These are phyloP conservation scores for Fusarium sp. DNA, from an alignment of 2,329 filamentous ascomycete genomes.

Conservation along the genomic window DNA sequence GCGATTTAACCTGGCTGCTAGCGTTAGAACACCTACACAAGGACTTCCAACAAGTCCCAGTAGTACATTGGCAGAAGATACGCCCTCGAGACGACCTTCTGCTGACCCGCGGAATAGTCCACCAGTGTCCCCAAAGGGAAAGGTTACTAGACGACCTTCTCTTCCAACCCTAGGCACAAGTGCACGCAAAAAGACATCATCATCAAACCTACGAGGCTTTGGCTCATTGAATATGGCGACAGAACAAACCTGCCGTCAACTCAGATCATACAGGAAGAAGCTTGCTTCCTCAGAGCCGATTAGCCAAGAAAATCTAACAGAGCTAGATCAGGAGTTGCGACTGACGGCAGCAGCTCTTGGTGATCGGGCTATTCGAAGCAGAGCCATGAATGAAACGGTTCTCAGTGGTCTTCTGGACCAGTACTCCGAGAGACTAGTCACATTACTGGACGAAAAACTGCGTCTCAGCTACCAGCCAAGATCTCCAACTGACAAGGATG, in stretches of 20 bases:
- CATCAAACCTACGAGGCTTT: constrained; percentile 61
- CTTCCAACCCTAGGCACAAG: constrained; percentile 61
- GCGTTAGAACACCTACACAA: constrained; percentile 53
- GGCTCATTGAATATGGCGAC: constrained; percentile 71
- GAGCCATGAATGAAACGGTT: constrained; percentile 67
- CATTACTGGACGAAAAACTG: constrained; percentile 78
- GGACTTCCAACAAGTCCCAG: constrained; percentile 57
- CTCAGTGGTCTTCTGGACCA: constrained; percentile 76
- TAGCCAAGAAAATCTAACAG: constrained; percentile 67
- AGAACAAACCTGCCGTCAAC: constrained; percentile 71
- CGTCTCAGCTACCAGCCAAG: constrained; percentile 57
- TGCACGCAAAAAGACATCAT: constrained; percentile 63
- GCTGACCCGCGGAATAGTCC: constrained; percentile 60
- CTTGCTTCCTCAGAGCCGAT: constrained; percentile 68
- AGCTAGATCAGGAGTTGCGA: constrained; percentile 73
- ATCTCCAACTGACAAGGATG: constrained; percentile 44
- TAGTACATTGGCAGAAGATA: constrained; percentile 55
- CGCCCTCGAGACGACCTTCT: constrained; percentile 62
- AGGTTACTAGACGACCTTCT: constrained; percentile 64
- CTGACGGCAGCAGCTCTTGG: constrained; percentile 71
- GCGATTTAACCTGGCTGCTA: constrained; percentile 57
- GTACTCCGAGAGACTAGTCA: constrained; percentile 78
- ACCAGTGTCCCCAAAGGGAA: constrained; percentile 62
- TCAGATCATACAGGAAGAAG: constrained; percentile 73
- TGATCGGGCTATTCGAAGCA: constrained; percentile 65